These are phyloP conservation scores for Zymoseptoria crescenta DNA, from an alignment of 2,329 filamentous ascomycete species.

Conservation along the genomic window DNA sequence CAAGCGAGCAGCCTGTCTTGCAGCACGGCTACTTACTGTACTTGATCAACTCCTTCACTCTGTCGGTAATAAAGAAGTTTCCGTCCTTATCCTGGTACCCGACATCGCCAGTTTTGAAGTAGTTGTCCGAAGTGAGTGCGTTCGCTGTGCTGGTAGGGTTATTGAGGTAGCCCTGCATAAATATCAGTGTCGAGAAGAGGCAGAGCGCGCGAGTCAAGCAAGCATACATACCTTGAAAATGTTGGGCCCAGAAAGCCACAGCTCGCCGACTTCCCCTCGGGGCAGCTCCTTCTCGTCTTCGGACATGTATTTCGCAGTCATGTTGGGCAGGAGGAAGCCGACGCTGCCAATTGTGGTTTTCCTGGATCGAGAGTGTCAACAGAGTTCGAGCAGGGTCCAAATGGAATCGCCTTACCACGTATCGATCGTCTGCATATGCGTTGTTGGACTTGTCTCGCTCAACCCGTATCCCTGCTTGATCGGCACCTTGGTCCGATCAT, in stretches of 20 bases:
- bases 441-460: constrained; percentile 75
- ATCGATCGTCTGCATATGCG: constrained; percentile 61
- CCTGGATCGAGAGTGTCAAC: background rate
- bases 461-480: constrained; percentile 93
- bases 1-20: background rate
- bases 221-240: constrained; percentile 59
- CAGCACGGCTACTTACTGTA: constrained; percentile 31
- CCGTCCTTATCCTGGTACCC: constrained; percentile 67
- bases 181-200: background rate
- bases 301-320: constrained; percentile 74
- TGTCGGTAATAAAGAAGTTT: constrained; percentile 83
- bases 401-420: constrained; percentile 49
- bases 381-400: background rate
- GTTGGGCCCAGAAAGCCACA: constrained; percentile 63
- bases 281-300: constrained; percentile 53
- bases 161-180: constrained; percentile 58
- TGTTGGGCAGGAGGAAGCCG: constrained; percentile 68
- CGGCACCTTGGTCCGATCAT: constrained; percentile 63
- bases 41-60: constrained; percentile 60
- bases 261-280: constrained; percentile 78
- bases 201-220: too few relatives aligned
- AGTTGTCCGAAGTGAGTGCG: constrained; percentile 67
- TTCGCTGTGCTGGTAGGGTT: constrained; percentile 61
- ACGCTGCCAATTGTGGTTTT: constrained; percentile 67
- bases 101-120: constrained; percentile 83